phyloP scores from a whole-genome alignment of 2,329 filamentous ascomycete species.

The Colletotrichum sansevieriae region DNA sequence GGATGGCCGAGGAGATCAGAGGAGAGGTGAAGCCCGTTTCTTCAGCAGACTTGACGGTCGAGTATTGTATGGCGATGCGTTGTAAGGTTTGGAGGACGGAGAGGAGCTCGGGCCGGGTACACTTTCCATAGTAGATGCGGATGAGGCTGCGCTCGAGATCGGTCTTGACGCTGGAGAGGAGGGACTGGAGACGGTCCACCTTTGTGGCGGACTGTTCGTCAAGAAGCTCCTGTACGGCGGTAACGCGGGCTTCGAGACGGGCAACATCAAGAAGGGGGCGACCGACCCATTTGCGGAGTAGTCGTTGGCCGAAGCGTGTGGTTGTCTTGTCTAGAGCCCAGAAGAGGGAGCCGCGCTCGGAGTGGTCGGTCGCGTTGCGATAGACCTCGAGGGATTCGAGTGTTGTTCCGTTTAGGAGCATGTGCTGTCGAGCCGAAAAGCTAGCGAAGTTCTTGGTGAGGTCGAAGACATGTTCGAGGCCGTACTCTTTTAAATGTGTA shows the following conservation, averaged over 20 bases:
- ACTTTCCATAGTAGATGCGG: conserved; percentile 97
- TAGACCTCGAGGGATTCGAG: conserved; percentile 95
- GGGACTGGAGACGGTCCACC: conserved; percentile 79
- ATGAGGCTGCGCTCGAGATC: conserved; percentile 95
- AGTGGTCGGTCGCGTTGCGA: conserved; percentile 90
- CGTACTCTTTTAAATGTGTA: conserved; percentile 89
- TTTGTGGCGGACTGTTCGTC: conserved; percentile 73
- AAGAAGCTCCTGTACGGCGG: conserved; percentile 88
- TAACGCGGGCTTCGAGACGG: conserved; percentile 81
- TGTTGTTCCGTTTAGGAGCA: conserved; percentile 96
- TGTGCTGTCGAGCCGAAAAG: conserved; percentile 93
- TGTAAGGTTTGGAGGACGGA: conserved; percentile 88
- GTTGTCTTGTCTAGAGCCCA: conserved; percentile 95
- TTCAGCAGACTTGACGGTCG: conserved; percentile 71
- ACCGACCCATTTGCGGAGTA: conserved; percentile 95
- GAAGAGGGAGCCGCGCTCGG: conserved; percentile 88
- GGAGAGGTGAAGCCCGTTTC: conserved; percentile 80
- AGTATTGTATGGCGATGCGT: conserved; percentile 82
- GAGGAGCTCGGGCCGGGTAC: conserved; percentile 88
- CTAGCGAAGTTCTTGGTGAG: conserved; percentile 97
- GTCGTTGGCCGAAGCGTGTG: conserved; percentile 87
- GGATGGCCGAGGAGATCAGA: conserved; percentile 78
- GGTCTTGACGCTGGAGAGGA: conserved; percentile 78
- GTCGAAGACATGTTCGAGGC: conserved; percentile 94
- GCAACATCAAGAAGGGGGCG: conserved; percentile 84